Evolutionary conservation across 192 early-diverging fungal species (phyloP).

Genomic region (Lobulomyces angularis): DNA sequence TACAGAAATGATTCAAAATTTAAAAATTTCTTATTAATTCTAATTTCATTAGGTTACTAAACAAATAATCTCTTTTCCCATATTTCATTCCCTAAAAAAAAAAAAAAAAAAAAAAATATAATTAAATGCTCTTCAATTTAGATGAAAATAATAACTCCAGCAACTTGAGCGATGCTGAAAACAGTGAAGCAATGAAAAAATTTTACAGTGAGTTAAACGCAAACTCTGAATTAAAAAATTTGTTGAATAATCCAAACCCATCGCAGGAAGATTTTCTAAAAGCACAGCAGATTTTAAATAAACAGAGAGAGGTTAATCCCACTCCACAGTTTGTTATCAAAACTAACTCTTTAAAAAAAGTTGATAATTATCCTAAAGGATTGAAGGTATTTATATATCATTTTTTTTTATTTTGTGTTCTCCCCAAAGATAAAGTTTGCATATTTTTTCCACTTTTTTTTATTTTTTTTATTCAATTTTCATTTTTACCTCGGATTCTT

Average conservation of each 20-base stretch:
- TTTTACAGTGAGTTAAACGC: no score
- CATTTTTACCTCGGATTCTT: not conserved
- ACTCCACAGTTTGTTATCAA: slow-evolving; percentile 44
- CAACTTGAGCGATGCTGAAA: no score
- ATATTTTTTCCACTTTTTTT: not conserved
- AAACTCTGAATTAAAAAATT: no score
- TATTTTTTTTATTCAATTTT: slow-evolving; percentile 4
- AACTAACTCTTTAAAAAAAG: slow-evolving; percentile 17
- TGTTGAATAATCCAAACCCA: slow-evolving; percentile 20
- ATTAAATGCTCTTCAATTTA: no score
- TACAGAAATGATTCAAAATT: no score
- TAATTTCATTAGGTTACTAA: no score
- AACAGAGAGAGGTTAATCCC: slow-evolving; percentile 27
- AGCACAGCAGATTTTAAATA: slow-evolving; percentile 12
- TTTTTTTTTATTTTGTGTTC: slow-evolving; percentile 13
- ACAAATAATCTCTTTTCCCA: no score
- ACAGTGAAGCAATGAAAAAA: no score
- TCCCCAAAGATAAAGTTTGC: slow-evolving; percentile 9
- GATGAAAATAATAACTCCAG: no score
- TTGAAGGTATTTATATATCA: slow-evolving; percentile 16
- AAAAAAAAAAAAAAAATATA: no score
- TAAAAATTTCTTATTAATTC: no score
- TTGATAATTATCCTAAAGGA: slow-evolving; percentile 17
- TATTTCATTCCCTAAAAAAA: no score
- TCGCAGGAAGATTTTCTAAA: slow-evolving; percentile 11